A percentile compares a stretch with the other conserved stretches of the same genome.
These are phyloP conservation scores for Penicillium fuscoglaucum DNA, from an alignment of 2,329 filamentous ascomycete genomes.

Conservation along the genomic window DNA sequence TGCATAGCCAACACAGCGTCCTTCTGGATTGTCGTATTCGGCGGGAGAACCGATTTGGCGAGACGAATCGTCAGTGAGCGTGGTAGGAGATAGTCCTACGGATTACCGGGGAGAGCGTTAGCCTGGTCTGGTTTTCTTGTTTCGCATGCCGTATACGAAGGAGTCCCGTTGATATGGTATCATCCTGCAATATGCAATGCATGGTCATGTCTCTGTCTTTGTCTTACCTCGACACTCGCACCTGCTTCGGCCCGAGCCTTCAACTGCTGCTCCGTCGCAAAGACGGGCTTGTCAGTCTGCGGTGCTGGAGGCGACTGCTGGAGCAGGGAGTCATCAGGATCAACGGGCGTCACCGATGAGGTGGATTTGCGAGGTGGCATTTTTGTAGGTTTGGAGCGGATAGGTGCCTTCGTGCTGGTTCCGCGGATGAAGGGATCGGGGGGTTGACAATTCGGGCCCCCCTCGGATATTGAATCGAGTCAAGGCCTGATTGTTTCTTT, in stretches of 20 bases:
- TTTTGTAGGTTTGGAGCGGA: conserved; percentile 2
- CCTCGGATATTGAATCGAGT: not conserved
- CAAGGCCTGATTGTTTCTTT: not conserved
- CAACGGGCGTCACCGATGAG: conserved; percentile 30
- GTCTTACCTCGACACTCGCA: conserved; percentile 43
- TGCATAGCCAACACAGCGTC: conserved; percentile 64
- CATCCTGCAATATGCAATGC: not conserved
- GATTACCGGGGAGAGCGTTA: not conserved
- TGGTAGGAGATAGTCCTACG: conserved; percentile 61
- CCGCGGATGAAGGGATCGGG: not conserved
- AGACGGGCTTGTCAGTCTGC: conserved; percentile 29
- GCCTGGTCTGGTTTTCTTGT: not conserved
- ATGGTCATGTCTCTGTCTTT: not conserved
- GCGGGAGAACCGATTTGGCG: conserved; percentile 62
- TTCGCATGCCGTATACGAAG: not conserved
- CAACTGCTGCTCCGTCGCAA: conserved; percentile 42
- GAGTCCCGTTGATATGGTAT: not conserved
- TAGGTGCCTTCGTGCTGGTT: not conserved
- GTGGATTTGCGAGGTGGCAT: conserved; percentile 43
- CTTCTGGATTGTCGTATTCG: conserved; percentile 66
- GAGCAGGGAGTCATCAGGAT: conserved; percentile 20
- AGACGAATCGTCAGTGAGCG: conserved; percentile 63
- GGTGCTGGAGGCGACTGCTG: conserved; percentile 19
- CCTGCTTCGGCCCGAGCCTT: conserved; percentile 41
- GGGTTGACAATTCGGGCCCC: conserved; percentile 1